Evolutionary conservation across 2,329 filamentous ascomycete genomes (phyloP), one percentile per base, ranked within the genome.

Genomic region (Paracorniculantispora psalliotae): DNA sequence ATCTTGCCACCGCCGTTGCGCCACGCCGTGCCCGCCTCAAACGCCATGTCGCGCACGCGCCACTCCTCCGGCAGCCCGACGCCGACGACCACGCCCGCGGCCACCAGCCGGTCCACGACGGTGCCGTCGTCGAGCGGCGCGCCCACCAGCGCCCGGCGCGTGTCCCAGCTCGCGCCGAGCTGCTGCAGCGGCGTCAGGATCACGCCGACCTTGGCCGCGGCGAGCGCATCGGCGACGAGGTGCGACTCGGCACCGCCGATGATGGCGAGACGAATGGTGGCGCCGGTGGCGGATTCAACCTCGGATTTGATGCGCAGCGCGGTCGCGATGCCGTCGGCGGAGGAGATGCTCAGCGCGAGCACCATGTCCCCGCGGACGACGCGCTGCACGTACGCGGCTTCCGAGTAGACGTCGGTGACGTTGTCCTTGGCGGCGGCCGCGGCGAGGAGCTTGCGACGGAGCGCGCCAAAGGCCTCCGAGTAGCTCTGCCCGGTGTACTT

Each of bases 61-160:
- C 82, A 88, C 64, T 86, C 83, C 67, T 88, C 84, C 44, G 80
- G 75, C 4, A 86, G 75, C 0, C 84, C 82, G 25, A 88, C 78
- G 0, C 79, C 86, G 1, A 81, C 76, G 3, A 72, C 67, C 0
- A 88, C 85, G 2, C 85, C 85, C 0, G 84, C 85, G 8, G 79
- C 77, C 0, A 86, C 63, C 1, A 89, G 76, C 13, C 66, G 69
- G 61, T 88, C 84, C 4, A 86, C 73, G 0, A 79, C 79, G 1
- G 86, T 88, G 26, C 85, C 84, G 64, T 87, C 86, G 0, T 85
- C 86, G 0, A 89, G 75, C 1, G 86, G 86, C 5, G 86, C 85
- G 1, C 86, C 86, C 0, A 83, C 80, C 12, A 89, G 73, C 0
- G 83, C 79, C 2, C 85, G 81, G 0, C 84, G 80, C 69, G 86